These are phyloP conservation scores for Rhododendron vialii DNA, from an alignment of 148 eudicot species.

Conservation along the genomic window DNA sequence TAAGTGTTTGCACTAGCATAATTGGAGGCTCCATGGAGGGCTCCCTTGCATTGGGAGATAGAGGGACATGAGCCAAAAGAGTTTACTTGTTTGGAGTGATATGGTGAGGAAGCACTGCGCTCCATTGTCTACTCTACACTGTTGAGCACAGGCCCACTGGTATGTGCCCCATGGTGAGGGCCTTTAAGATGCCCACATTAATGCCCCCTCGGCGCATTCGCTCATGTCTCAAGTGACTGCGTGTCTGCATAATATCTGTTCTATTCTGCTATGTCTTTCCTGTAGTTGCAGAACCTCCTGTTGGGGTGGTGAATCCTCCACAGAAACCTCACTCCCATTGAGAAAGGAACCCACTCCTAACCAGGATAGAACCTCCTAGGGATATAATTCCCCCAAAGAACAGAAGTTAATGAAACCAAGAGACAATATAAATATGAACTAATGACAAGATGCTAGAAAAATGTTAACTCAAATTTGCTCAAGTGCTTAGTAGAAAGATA, in stretches of 20 bases:
- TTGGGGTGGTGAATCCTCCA: background rate
- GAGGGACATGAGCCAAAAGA: background rate
- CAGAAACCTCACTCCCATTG: background rate
- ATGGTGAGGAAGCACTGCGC: background rate
- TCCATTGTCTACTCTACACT: background rate
- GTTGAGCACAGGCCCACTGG: background rate
- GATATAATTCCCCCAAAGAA: background rate
- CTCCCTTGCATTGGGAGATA: background rate
- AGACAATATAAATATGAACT: background rate
- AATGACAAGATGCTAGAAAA: background rate
- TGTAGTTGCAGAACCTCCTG: background rate
- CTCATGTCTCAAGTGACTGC: background rate
- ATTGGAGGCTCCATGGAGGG: background rate
- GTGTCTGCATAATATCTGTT: background rate
- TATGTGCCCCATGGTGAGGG: background rate
- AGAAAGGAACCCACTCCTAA: background rate
- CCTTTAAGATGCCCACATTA: background rate
- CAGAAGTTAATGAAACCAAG: background rate
- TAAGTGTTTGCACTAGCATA: background rate
- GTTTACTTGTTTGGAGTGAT: background rate
- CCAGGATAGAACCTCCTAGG: background rate
- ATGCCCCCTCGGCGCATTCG: background rate
- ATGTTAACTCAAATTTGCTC: background rate
- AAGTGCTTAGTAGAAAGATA: background rate
- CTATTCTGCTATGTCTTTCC: background rate